Base-by-base conservation (phyloP, 148 eudicot species). In the Persicaria maculosa region DNA sequence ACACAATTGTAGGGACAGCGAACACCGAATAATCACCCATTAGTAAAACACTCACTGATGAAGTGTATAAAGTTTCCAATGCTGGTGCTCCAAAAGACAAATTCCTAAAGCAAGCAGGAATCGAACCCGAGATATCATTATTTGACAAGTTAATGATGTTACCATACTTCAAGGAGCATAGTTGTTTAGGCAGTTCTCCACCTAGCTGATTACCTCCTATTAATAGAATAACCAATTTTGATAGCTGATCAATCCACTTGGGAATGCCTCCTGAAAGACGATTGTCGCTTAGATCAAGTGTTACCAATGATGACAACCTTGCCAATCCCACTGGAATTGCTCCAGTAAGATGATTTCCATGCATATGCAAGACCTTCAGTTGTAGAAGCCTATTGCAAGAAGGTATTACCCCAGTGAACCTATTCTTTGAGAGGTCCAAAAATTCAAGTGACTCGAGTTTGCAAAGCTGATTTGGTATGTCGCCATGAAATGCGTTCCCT, bases 91-190 rank as follows among this genome's bases (percentile, higher is more conserved):
- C 72, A 44, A 54, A 20, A 25, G 73, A 68, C 36, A 44, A 46
- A 9, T 68, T 55, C 17, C 10, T 73, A 2, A 76, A 10, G 77
- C 82, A 80, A 19, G 25, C 4, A 54, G 79, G 82, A 46, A 80
- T 72, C 1, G 74, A 4, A 9, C 81, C 78, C 5, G 25, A 25
- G 10, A 79, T 16, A 19, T 20, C 71, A 69, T 76, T 79, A 36
- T 44, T 16, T n/a, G 81, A 79, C 7, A 80, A 48, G 64, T 80
- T 80, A 31, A 74, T 47, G 40, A 80, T 72, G 1, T 47, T 53
- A 10, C n/a, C 47, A 0, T 31, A 10, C 0, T 10, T 1, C 4
- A 76, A 74, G 4, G 25, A 14, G 31, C 62, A 74, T 31, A 76
- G 43, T 44, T 36, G 16, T 17, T 4, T 7, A 0, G 83, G 80